Evolutionary conservation across 768 basidiomycete genomes (phyloP), one percentile per base, ranked within the genome.

Genomic region (Leccinum uliginosum): DNA sequence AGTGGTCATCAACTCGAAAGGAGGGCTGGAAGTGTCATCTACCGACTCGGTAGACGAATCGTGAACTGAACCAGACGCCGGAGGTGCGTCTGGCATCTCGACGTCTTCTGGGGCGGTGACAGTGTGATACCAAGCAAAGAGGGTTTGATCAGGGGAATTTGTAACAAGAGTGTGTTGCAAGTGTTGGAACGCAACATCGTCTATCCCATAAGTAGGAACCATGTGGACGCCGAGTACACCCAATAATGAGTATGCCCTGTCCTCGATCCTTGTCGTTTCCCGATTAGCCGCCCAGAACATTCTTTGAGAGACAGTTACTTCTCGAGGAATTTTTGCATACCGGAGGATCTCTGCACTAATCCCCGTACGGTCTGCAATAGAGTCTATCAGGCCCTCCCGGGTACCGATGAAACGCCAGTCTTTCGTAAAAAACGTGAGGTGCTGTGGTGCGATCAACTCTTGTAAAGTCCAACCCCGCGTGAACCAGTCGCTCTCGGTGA

Each of bases 381-480:
- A 35, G 0, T 51, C 53, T 40, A 61, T 49, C 50, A 71, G 44
- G 0, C 49, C 30, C 11, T 58, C 60, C 26, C 65, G 55, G 2
- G 53, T 56, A 27, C 66, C 66, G 23, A 66, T 50, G 4, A 51
- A 29, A 9, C 3, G 9, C 71, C 73, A 73, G 43, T 67, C 57
- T n/a, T 56, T 54, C 1, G 62, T 57, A 40, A 65, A 73, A 56
- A 73, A 73, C 34, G 51, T 57, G 56, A 69, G 59, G 12, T 14
- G 24, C 21, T 19, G 59, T 3, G 72, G 72, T 14, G 72, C 73
- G 12, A 74, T 61, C 43, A 70, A 51, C 17, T 70, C 71, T 47
- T 70, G 69, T 6, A 72, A 51, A 7, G 71, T 72, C 69, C 61
- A 73, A 12, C 73, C 70, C 27, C 72, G 58, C 21, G 26, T 45